Evolutionary conservation across 2,329 filamentous ascomycete genomes (phyloP), one percentile per base, ranked within the genome.

Genomic region (Diplocarpon mali): DNA sequence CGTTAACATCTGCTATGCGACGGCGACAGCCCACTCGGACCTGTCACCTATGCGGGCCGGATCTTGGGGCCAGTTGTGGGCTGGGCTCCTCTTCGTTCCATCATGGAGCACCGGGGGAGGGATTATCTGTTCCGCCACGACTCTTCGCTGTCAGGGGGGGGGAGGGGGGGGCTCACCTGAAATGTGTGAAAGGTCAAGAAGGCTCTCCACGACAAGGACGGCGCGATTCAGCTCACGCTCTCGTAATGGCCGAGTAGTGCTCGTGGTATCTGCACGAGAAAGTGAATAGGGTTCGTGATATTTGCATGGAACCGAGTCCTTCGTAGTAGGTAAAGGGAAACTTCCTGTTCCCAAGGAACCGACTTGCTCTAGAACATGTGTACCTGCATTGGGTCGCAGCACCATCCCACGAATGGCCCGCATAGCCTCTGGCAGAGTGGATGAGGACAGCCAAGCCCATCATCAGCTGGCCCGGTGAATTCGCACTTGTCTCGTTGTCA

Each of bases 11-110:
- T 80, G 70, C 51, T 88, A 85, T 59, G 84, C 80, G 1, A 76
- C 72, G 74, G 79, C 0, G 67, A 75, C 5, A 78, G 64, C 46
- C 83, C 84, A 0, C 64, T 76, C 10, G 83, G 84, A 0, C 83
- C 84, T 0, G 88, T 88, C 55, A 83, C 76, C 1, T 88, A 86
- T 50, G 72, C 69, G 0, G 83, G 84, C 0, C 67, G 76, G 38
- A 81, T 89, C 44, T 62, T 89, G 39, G 82, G 87, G 67, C 84
- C 83, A 0, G 84, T 89, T 5, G 62, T 83, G 20, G 83, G 84
- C 1, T 89, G 84, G 84, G 88, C 84, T 35, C 89, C 84, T 44
- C 84, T 88, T 64, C 84, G 88, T 62, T 84, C 78, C 2, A 81
- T 89, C 53, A 80, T 81, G 9, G 81, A 87, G 67, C 85, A 83